phyloP scores from a whole-genome alignment of 2,329 filamentous ascomycete genomes.

The Phoma sp. region DNA sequence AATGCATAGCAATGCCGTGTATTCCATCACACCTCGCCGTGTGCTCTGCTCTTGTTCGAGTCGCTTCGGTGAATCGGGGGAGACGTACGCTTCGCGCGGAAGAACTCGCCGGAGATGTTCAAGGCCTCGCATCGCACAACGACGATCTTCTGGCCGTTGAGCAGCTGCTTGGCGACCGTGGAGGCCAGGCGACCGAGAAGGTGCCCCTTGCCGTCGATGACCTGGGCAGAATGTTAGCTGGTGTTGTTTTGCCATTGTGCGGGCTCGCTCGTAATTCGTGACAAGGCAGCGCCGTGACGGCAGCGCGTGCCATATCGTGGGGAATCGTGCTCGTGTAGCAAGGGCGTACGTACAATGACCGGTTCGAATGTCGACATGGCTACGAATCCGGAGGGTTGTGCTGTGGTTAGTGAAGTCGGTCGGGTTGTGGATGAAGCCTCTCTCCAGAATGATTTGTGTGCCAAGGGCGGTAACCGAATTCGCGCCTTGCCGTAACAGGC shows the following conservation, averaged over 20 bases:
- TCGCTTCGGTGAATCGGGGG: constrained; percentile 24
- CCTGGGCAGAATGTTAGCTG: constrained; percentile 51
- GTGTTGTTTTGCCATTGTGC: constrained; percentile 14
- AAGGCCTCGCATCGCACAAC: constrained; percentile 98
- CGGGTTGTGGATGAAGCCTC: constrained; percentile 6
- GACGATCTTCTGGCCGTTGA: constrained; percentile 99
- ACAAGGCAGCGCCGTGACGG: constrained; percentile 15
- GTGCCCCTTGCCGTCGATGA: constrained; percentile 99
- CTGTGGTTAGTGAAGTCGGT: constrained; percentile 41
- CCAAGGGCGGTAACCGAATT: constrained; percentile 6
- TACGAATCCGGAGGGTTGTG: constrained; percentile 41
- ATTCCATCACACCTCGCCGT: constrained; percentile 18
- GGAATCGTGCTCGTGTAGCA: constrained; percentile 18
- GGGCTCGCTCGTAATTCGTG: constrained; percentile 6
- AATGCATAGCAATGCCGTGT: constrained; percentile 11
- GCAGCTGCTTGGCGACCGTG: constrained; percentile 98
- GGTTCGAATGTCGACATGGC: constrained; percentile 72
- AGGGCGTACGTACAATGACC: constrained; percentile 63
- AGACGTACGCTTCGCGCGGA: constrained; percentile 98
- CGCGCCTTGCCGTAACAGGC: not conserved
- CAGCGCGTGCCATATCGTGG: constrained; percentile 17
- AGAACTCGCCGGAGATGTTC: constrained; percentile 99
- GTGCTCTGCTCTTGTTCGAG: constrained; percentile 23
- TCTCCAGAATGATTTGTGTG: constrained; percentile 4
- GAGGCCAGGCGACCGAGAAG: constrained; percentile 98